Conservation (phyloP, 2,329 filamentous ascomycete genomes). For the Fusarium guadeloupense region DNA sequence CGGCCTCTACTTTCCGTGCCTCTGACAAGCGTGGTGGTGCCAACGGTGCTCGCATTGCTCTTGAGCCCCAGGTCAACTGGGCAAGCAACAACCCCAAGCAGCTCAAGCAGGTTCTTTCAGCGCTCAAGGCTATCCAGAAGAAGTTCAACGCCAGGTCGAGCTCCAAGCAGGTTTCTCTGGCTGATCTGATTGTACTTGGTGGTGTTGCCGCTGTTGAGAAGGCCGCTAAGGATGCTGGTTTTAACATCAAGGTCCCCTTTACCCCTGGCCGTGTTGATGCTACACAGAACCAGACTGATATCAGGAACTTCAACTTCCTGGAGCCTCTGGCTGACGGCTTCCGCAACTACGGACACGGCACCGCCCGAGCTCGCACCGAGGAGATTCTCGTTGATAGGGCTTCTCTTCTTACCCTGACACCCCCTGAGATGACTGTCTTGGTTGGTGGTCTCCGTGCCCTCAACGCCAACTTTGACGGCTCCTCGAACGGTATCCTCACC, state of each 20-base stretch:
- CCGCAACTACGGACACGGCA: slow-evolving; percentile 78
- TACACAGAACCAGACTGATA: slow-evolving; percentile 75
- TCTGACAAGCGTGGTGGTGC: slow-evolving; percentile 85
- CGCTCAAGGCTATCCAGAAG: slow-evolving; percentile 71
- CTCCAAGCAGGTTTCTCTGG: slow-evolving; percentile 77
- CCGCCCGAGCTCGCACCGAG: slow-evolving; percentile 69
- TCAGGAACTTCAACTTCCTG: slow-evolving; percentile 69
- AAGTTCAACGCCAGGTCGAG: slow-evolving; percentile 66
- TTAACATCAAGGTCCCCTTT: slow-evolving; percentile 70
- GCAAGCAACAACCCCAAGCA: slow-evolving; percentile 76
- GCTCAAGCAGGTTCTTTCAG: slow-evolving; percentile 67
- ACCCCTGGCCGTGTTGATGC: slow-evolving; percentile 77
- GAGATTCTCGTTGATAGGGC: slow-evolving; percentile 77
- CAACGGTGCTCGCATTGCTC: slow-evolving; percentile 81
- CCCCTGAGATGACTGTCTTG: slow-evolving; percentile 76
- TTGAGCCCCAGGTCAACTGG: slow-evolving; percentile 77
- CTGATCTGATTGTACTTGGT: slow-evolving; percentile 81
- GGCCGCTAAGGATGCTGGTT: slow-evolving; percentile 62
- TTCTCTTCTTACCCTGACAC: slow-evolving; percentile 73
- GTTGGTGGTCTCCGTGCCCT: slow-evolving; percentile 77
- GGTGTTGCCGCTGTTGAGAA: slow-evolving; percentile 77
- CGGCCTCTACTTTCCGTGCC: slow-evolving; percentile 76
- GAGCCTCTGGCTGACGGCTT: slow-evolving; percentile 78
- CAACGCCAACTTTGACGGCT: slow-evolving; percentile 76
- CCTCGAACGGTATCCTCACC: slow-evolving; percentile 73